A percentile compares a stretch with the other conserved stretches of the same genome.
Evolutionary conservation across 2,329 filamentous ascomycete species (phyloP).

Genomic region (Aureobasidium zeae): DNA sequence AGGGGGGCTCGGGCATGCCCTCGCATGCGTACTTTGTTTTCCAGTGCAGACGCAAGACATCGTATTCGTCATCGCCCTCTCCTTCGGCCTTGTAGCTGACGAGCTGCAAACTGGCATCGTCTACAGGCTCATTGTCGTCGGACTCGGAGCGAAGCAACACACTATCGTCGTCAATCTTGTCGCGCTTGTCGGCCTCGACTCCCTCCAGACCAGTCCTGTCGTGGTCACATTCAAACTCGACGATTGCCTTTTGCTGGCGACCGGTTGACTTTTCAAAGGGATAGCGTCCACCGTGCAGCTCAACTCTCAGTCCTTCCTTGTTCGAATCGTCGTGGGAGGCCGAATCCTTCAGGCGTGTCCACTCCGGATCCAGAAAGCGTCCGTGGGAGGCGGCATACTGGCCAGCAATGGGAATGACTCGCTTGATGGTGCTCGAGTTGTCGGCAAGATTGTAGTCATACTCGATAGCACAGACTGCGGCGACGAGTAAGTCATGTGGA

Average conservation of each 20-base stretch:
- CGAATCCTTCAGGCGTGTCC: constrained; percentile 56
- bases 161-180: constrained; percentile 41
- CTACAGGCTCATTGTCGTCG: constrained; percentile 21
- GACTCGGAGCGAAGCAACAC: constrained; percentile 35
- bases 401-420: constrained; percentile 66
- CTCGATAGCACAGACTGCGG: constrained; percentile 64
- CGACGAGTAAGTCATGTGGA: neutral
- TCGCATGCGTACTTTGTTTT: constrained; percentile 81
- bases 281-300: constrained; percentile 52
- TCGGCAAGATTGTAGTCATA: constrained; percentile 44
- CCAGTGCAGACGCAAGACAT: constrained; percentile 71
- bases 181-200: constrained; percentile 51
- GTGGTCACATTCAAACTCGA: constrained; percentile 76
- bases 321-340: constrained; percentile 55
- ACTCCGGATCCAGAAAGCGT: constrained; percentile 53
- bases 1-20: constrained; percentile 31
- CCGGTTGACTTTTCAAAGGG: constrained; percentile 40
- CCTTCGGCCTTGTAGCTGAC: constrained; percentile 58
- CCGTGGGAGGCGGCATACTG: constrained; percentile 53
- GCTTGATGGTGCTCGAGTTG: constrained; percentile 41
- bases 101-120: constrained; percentile 63
- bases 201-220: constrained; percentile 63
- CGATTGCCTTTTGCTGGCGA: constrained; percentile 60
- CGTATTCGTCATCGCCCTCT: constrained; percentile 44
- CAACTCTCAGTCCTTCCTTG: constrained; percentile 62